Base-by-base conservation (phyloP, 73 alveolate species). In the Paramecium sexaurelia region DNA sequence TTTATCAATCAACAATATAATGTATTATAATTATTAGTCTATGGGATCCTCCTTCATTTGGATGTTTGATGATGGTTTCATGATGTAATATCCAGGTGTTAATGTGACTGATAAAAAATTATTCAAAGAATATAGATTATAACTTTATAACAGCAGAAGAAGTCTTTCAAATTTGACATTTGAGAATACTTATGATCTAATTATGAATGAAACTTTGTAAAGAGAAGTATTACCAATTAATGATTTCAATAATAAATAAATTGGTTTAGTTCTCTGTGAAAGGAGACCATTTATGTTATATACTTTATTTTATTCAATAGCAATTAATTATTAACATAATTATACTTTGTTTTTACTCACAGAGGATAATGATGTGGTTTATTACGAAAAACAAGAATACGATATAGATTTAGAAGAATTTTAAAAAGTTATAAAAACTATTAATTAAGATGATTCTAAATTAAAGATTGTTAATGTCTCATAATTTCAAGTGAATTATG, bases 41-140 rank as follows among this genome's bases (percentile, higher is more conserved):
- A 39, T 78, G 40, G 73, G 55, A 5, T 32, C 73, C 0, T 6
- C 22, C 1, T 22, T 78, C 6, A n/a, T 20, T 78, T 78, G 69
- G 69, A 78, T 78, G 6, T 78, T 78, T 43, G 71, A 78, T 78
- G 41, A 78, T 78, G 90, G 90, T 1, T 45, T 78, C n/a, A 78
- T 78, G 73, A 41, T 78, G 26, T 24, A 78, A 43, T 78, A 78
- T 78, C 90, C 90, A 17, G 90, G 90, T 4, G 15, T 78, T 1
- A 78, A 78, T 78, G 90, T 78, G 0, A 40, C 90, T 13, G 73
- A 78, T 22, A 1, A 17, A 1, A 8, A 37, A 78, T 3, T 8
- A 33, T 78, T 26, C 41, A 40, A 78, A 2, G n/a, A 78, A 78
- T 78, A 78, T 40, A 20, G 90, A 24, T 13, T 19, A 22, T 2